phyloP scores from a whole-genome alignment of 352 stramenopile genomes.

The Stramenopiles sp. region DNA sequence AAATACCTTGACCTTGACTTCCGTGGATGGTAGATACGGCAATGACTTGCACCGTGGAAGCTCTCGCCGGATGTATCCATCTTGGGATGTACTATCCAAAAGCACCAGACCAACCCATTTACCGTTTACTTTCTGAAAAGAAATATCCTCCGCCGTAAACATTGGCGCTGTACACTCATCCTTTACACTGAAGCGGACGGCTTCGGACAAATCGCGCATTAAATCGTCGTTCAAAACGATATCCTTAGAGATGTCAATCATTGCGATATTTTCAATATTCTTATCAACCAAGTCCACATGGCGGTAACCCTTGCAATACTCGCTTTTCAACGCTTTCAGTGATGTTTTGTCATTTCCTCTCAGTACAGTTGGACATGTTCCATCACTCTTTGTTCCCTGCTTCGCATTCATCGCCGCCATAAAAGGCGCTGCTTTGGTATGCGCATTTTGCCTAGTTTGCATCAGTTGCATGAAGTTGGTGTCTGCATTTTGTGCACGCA shows the following conservation, averaged over 20 bases:
- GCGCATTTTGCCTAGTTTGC: background rate
- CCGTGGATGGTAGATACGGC: background rate
- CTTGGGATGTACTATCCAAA: background rate
- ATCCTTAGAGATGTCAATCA: background rate
- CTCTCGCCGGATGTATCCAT: background rate
- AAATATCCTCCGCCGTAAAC: constrained; percentile 8
- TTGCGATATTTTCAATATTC: background rate
- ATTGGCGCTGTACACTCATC: background rate
- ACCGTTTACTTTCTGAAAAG: background rate
- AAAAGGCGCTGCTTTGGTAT: background rate
- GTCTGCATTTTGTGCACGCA: background rate
- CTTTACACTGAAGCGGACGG: background rate
- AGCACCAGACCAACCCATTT: background rate
- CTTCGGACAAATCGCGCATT: background rate
- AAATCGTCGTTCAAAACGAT: background rate
- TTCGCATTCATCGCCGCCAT: background rate
- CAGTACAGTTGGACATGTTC: background rate
- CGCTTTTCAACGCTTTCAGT: background rate
- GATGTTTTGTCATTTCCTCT: background rate
- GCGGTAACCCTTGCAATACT: background rate
- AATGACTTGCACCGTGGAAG: background rate
- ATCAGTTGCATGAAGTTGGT: background rate
- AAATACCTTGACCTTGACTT: background rate
- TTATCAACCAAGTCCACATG: constrained; percentile 3
- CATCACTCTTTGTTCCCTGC: background rate